Evolutionary conservation across 345 rosid genomes (phyloP).

Genomic region (Punica granatum): DNA sequence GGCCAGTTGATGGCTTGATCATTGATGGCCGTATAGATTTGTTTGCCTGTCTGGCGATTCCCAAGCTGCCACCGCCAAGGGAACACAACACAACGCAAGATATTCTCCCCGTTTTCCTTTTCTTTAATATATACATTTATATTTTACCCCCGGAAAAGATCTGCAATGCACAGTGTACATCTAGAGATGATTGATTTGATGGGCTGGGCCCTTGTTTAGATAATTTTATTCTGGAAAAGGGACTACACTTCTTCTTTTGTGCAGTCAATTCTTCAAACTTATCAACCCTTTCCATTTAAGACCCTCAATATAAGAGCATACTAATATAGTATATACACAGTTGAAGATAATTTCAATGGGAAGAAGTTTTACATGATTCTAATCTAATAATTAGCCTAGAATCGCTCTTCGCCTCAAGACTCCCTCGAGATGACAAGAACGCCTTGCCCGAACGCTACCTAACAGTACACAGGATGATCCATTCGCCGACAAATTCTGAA

Average conservation of each 20-base stretch:
- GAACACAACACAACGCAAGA: background rate
- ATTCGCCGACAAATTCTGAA: background rate
- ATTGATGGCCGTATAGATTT: background rate
- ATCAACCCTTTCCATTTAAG: no score
- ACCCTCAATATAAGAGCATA: no score
- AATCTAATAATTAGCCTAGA: background rate
- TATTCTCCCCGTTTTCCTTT: background rate
- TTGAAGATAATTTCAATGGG: no score
- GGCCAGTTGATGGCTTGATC: background rate
- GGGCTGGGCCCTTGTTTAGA: no score
- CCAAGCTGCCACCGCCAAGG: slow-evolving; percentile 5
- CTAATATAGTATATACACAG: no score
- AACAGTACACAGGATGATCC: background rate
- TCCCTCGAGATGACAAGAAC: background rate
- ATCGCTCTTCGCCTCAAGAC: background rate
- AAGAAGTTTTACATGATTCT: no score
- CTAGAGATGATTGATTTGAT: no score
- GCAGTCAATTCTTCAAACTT: no score
- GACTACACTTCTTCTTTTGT: no score
- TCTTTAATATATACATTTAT: background rate
- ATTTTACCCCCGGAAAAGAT: no score
- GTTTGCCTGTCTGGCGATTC: background rate
- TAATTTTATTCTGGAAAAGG: no score
- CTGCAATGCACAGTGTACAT: no score
- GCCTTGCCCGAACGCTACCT: background rate